Conservation (phyloP, 345 rosid species). For the Dovyalis caffra region DNA sequence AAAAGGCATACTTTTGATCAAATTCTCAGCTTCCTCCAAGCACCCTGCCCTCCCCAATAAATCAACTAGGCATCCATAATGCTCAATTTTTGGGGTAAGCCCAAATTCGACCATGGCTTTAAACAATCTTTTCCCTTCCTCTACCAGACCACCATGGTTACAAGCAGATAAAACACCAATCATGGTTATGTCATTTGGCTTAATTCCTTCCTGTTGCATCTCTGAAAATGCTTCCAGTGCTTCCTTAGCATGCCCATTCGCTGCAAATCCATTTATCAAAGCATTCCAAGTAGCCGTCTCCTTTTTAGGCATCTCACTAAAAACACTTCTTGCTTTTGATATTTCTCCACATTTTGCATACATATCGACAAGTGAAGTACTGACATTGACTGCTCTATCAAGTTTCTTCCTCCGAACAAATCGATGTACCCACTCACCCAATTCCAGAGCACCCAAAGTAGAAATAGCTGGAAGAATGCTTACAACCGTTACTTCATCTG, state of each 20-base stretch:
- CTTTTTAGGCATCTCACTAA: conserved; percentile 43
- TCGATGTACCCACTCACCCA: conserved; percentile 63
- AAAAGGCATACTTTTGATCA: conserved; percentile 64
- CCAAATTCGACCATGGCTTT: conserved; percentile 48
- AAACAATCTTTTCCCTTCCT: conserved; percentile 74
- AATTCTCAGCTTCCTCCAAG: conserved; percentile 59
- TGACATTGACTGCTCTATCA: conserved; percentile 46
- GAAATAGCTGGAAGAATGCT: conserved; percentile 77
- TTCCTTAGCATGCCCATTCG: conserved; percentile 61
- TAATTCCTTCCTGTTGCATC: conserved; percentile 48
- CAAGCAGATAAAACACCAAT: conserved; percentile 70
- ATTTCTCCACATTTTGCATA: conserved; percentile 78
- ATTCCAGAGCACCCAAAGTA: conserved; percentile 62
- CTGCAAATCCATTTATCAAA: conserved; percentile 63
- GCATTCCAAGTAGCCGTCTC: conserved; percentile 75
- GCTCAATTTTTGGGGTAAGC: conserved; percentile 55
- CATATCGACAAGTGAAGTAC: conserved; percentile 78
- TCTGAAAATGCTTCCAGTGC: conserved; percentile 49
- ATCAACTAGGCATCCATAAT: conserved; percentile 75
- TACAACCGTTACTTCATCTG: conserved; percentile 64
- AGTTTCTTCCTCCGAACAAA: conserved; percentile 52
- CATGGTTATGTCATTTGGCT: conserved; percentile 67
- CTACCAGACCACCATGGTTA: conserved; percentile 69
- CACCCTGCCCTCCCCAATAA: conserved; percentile 66
- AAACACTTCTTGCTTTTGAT: conserved; percentile 44